Percentiles rank a stretch among this genome's conserved stretches.
These are phyloP conservation scores for Stipa capillata DNA, from an alignment of 176 grass and related monocot genomes.

Conservation along the genomic window DNA sequence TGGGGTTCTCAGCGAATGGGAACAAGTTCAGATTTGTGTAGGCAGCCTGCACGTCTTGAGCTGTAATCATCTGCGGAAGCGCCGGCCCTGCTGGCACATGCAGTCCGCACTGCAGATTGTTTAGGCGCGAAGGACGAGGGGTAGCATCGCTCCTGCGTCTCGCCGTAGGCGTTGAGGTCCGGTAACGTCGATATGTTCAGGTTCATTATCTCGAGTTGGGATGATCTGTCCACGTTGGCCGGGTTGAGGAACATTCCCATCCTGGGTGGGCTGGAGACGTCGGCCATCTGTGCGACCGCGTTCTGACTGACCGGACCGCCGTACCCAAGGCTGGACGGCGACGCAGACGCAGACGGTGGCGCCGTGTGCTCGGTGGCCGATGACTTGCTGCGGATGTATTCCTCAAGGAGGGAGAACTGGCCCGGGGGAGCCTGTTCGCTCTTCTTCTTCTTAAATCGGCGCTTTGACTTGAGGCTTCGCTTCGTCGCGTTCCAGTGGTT, in stretches of 20 bases:
- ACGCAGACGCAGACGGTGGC: background rate
- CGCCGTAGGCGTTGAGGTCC: constrained; percentile 2
- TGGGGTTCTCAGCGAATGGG: background rate
- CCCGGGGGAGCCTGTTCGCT: background rate
- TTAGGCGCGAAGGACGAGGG: background rate
- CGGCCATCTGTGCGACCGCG: fast-evolving
- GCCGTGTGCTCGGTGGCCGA: background rate
- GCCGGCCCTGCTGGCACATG: background rate
- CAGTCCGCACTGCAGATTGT: background rate
- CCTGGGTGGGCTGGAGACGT: background rate
- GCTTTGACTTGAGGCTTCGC: constrained; percentile 44
- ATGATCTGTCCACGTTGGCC: background rate
- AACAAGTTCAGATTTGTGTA: background rate
- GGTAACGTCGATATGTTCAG: background rate
- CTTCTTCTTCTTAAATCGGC: constrained; percentile 42
- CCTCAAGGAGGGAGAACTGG: constrained; percentile 33
- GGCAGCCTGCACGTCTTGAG: background rate
- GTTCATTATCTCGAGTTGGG: background rate
- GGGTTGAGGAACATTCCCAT: background rate
- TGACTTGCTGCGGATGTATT: constrained; percentile 51
- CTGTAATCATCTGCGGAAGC: background rate
- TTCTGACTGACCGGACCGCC: background rate
- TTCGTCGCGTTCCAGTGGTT: constrained; percentile 89
- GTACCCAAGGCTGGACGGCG: background rate
- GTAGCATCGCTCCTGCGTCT: background rate